Conservation (phyloP, 2,329 filamentous ascomycete genomes). For the Sporothrix schenckii region DNA sequence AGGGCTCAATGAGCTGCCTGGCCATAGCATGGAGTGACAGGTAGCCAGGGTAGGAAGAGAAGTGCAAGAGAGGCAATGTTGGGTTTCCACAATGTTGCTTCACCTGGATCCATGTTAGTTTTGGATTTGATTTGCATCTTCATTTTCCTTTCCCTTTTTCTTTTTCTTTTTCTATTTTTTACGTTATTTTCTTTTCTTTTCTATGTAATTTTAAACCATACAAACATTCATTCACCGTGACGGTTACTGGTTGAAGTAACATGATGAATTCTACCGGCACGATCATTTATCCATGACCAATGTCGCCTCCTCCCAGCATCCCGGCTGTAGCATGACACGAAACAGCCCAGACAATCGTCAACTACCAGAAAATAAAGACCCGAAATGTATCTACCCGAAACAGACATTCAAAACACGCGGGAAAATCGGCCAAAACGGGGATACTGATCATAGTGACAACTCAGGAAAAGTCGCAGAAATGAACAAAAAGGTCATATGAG, state of each 20-base stretch:
- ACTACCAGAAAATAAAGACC: background rate
- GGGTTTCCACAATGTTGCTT: no score
- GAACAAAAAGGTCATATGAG: background rate
- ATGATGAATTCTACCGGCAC: background rate
- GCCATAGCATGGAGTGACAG: conserved; percentile 24
- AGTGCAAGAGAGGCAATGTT: background rate
- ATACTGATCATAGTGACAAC: background rate
- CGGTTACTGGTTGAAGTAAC: background rate
- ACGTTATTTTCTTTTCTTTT: background rate
- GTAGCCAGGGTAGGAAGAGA: background rate
- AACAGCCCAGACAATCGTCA: background rate
- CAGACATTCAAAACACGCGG: conserved; percentile 7
- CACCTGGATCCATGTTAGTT: no score
- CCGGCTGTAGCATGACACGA: conserved; percentile 4
- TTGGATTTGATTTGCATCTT: background rate
- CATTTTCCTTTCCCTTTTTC: background rate
- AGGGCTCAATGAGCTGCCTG: conserved; percentile 35
- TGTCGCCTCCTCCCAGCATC: background rate
- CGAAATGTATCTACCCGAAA: conserved; percentile 23
- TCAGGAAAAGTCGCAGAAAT: background rate
- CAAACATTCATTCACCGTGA: no score
- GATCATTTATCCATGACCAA: background rate
- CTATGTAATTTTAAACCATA: background rate
- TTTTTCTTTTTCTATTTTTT: no score
- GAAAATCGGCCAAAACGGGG: background rate